Evolutionary conservation across 2,329 filamentous ascomycete species (phyloP), one percentile per base, ranked within the genome.

Genomic region (Ceratocystis huliohia): DNA sequence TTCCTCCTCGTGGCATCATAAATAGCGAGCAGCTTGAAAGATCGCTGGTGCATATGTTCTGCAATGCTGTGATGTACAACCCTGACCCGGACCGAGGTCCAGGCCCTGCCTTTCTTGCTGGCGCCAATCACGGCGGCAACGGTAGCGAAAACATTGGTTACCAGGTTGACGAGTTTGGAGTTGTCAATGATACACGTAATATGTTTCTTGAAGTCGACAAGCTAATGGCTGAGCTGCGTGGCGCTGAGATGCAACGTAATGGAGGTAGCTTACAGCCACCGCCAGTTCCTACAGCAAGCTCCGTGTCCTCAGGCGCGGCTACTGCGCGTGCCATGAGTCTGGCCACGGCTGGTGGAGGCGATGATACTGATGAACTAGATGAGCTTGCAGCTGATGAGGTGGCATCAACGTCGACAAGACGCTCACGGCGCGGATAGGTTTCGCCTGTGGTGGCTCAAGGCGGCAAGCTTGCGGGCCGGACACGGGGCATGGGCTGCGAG

Each of bases 21-120:
- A 97, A 97, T 75, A 92, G 89, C 63, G 85, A 88, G 1, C 94
- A 97, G 74, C 81, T 97, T 17, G 93, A 97, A 75, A 90, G 91
- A 70, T 93, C 97, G 74, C 79, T 97, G 10, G 90, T 95, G 71
- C 89, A 95, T 71, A 96, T 97, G 89, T 96, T 97, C 74, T 91
- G 91, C 70, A 97, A 97, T 72, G 93, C 94, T 20, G 88, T 96
- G 75, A 97, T 99, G 94, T 99, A 96, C 79, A 97, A 97, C 71
- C 86, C 89, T 0, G 90, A 96, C 69, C 86, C 88, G 0, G 80
- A 88, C 70, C 83, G 87, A 30, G 88, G 88, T 0, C 84, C 88
- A 8, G 87, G 87, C 0, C 78, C 81, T 1, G 78, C 80, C 0
- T 88, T 91, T 69, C 74, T 83, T 71, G 76, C 77, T 66, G 72